A percentile compares a stretch with the other conserved stretches of the same genome.
Conservation (phyloP, 2,329 filamentous ascomycete species). For the Lachnellula arida region DNA sequence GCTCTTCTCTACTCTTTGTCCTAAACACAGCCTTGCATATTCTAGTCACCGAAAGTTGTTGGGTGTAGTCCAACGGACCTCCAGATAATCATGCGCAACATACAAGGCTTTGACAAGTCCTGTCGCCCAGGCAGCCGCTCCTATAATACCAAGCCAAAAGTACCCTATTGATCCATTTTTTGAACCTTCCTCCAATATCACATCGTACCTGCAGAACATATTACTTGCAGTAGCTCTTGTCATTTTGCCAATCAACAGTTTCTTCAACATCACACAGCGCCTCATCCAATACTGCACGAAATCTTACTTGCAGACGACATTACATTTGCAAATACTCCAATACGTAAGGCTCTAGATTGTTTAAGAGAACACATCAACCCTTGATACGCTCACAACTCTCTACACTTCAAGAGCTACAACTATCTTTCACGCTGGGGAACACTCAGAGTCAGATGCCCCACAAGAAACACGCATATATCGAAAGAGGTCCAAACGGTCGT, state of each 20-base stretch:
- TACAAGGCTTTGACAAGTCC: slow-evolving; percentile 1
- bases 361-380: too few species aligned
- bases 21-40: slow-evolving; percentile 4
- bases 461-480: slow-evolving; percentile 13
- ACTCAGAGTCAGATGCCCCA: slow-evolving; percentile 14
- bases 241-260: not conserved
- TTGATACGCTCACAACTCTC: too few species aligned
- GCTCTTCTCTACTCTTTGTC: not conserved
- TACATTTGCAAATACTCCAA: not conserved
- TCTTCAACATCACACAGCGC: not conserved
- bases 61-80: not conserved
- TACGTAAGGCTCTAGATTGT: not conserved
- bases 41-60: not conserved
- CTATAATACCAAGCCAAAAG: slow-evolving; percentile 1
- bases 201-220: not conserved
- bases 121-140: slow-evolving; percentile 1
- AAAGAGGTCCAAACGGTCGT: slow-evolving; percentile 18
- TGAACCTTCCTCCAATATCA: slow-evolving; percentile 2
- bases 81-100: not conserved
- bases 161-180: not conserved
- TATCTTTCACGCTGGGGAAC: slow-evolving; percentile 19
- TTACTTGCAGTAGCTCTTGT: not conserved
- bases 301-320: not conserved
- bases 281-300: not conserved
- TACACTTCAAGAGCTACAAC: slow-evolving; percentile 6